Conservation (phyloP, 2,329 filamentous ascomycete genomes). For the Beauveria asiatica region DNA sequence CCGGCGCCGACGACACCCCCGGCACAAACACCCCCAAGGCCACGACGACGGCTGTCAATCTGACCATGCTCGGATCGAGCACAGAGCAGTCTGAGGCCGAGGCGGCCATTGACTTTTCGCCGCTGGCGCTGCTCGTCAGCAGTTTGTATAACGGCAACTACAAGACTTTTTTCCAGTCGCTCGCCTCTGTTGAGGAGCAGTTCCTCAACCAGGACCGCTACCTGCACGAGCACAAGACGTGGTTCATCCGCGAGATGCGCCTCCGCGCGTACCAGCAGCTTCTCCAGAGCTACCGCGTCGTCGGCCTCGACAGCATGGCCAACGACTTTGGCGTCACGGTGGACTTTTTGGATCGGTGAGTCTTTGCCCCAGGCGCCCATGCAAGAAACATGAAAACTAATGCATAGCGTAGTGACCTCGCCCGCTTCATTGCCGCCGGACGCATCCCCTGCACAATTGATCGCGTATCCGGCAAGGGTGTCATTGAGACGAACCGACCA, state of each 20-base stretch:
- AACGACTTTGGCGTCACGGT: slow-evolving; percentile 94
- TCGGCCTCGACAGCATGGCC: slow-evolving; percentile 95
- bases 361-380: slow-evolving; percentile 11
- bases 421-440: slow-evolving; percentile 92
- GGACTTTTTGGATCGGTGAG: slow-evolving; percentile 88
- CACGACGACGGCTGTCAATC: slow-evolving; percentile 66
- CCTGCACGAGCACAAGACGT: slow-evolving; percentile 88
- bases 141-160: slow-evolving; percentile 93
- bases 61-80: slow-evolving; percentile 70
- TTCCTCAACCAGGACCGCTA: slow-evolving; percentile 94
- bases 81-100: slow-evolving; percentile 71
- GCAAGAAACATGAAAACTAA: neutral
- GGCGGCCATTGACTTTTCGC: slow-evolving; percentile 77
- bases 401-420: slow-evolving; percentile 60
- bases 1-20: slow-evolving; percentile 72
- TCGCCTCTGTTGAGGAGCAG: slow-evolving; percentile 83
- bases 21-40: slow-evolving; percentile 47
- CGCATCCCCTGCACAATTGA: slow-evolving; percentile 96
- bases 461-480: slow-evolving; percentile 87
- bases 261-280: slow-evolving; percentile 94
- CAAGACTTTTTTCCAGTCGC: slow-evolving; percentile 82
- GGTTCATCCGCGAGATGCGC: slow-evolving; percentile 98
- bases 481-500: slow-evolving; percentile 95
- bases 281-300: slow-evolving; percentile 92
- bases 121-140: slow-evolving; percentile 78